Conservation (phyloP, 768 basidiomycete genomes). For the Tylopilus vinaceipallidus region DNA sequence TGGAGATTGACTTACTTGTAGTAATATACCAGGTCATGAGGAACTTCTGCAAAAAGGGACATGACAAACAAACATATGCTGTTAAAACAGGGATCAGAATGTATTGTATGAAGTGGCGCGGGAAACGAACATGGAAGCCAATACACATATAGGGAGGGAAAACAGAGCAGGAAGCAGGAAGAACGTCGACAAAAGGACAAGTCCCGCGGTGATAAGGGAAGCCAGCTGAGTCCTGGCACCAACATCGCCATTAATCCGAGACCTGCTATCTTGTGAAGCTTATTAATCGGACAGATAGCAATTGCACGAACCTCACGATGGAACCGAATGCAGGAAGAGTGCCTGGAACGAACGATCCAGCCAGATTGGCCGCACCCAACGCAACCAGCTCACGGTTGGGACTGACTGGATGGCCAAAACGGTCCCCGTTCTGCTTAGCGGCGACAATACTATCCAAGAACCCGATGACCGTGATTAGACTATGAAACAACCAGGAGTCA, state of each 20-base stretch:
- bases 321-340: constrained; percentile 91
- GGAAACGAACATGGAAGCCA: constrained; percentile 76
- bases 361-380: constrained; percentile 77
- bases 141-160: constrained; percentile 85
- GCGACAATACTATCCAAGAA: constrained; percentile 95
- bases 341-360: constrained; percentile 79
- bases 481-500: constrained; percentile 26
- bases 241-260: constrained; percentile 86
- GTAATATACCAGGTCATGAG: constrained; percentile 83
- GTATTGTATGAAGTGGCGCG: not conserved
- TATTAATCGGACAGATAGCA: not conserved
- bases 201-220: constrained; percentile 67
- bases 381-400: constrained; percentile 97
- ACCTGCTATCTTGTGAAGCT: constrained; percentile 35
- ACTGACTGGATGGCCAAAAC: constrained; percentile 84
- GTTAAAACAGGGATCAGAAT: constrained; percentile 6
- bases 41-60: constrained; percentile 79
- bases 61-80: constrained; percentile 87
- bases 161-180: constrained; percentile 86
- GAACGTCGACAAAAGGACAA: constrained; percentile 83
- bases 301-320: constrained; percentile 68
- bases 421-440: constrained; percentile 86
- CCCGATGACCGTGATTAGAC: constrained; percentile 79
- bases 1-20: constrained; percentile 57
- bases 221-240: constrained; percentile 91